These are phyloP conservation scores for Gryganskiella cystojenkinii DNA, from an alignment of 192 early-diverging fungal genomes.

Conservation along the genomic window DNA sequence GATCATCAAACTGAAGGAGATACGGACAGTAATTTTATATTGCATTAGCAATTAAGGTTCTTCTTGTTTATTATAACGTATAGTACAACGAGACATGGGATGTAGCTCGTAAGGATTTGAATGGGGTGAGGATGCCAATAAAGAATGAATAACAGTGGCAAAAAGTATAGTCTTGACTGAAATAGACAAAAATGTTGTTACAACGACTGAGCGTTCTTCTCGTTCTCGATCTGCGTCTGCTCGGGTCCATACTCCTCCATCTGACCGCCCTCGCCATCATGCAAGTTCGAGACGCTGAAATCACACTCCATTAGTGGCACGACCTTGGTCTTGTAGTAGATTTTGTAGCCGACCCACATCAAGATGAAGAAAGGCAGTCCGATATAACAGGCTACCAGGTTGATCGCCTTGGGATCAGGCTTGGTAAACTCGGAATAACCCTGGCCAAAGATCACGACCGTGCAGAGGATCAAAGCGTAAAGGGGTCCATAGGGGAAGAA, in stretches of 20 bases:
- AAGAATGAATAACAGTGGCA: no score
- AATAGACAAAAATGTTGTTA: no score
- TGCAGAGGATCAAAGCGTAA: slow-evolving; percentile 69
- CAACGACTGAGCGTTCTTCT: neutral
- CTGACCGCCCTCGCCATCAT: neutral
- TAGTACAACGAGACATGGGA: no score
- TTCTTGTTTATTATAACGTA: no score
- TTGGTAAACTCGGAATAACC: slow-evolving; percentile 64
- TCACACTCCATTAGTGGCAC: slow-evolving; percentile 70
- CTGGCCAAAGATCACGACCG: slow-evolving; percentile 68
- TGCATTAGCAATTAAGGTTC: no score
- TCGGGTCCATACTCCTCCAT: neutral
- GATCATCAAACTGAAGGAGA: no score
- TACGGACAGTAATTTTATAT: no score
- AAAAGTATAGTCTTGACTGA: no score
- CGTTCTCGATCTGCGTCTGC: neutral
- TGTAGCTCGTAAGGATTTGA: no score
- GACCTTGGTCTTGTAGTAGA: slow-evolving; percentile 64
- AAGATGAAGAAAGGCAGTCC: slow-evolving; percentile 66
- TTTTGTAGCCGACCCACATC: slow-evolving; percentile 69
- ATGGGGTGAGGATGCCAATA: no score
- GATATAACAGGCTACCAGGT: slow-evolving; percentile 63
- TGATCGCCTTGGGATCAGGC: slow-evolving; percentile 62
- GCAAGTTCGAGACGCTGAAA: slow-evolving; percentile 29
- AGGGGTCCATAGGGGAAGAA: slow-evolving; percentile 70